phyloP scores from a whole-genome alignment of 495 filamentous ascomycete genomes.

The Neurospora sp. region DNA sequence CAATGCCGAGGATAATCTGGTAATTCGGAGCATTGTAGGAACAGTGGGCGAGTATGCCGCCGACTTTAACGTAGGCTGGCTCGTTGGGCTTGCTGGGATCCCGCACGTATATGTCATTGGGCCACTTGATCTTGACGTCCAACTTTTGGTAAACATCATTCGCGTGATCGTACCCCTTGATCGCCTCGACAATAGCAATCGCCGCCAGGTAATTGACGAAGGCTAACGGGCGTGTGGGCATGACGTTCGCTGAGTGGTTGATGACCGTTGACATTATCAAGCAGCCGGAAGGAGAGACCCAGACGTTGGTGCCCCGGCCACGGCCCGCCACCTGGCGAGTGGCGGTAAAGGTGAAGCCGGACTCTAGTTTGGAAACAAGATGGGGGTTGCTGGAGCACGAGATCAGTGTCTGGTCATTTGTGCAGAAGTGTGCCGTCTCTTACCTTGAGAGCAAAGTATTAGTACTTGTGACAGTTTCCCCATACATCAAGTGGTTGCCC shows the following conservation, averaged over 20 bases:
- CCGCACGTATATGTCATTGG: constrained; percentile 86
- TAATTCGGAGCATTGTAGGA: constrained; percentile 65
- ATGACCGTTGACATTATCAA: constrained; percentile 82
- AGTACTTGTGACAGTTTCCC: constrained; percentile 87
- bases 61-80: constrained; percentile 76
- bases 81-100: constrained; percentile 52
- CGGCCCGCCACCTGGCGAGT: constrained; percentile 86
- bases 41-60: constrained; percentile 88
- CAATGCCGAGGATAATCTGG: constrained; percentile 81
- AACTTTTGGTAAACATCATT: constrained; percentile 46
- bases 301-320: constrained; percentile 85
- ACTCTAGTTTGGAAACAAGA: constrained; percentile 64
- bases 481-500: constrained; percentile 74
- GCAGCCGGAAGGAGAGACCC: constrained; percentile 82
- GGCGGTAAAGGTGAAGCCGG: constrained; percentile 81
- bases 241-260: constrained; percentile 64
- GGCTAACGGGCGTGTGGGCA: constrained; percentile 67
- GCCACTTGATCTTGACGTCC: constrained; percentile 90
- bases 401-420: neutral
- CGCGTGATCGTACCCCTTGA: constrained; percentile 61
- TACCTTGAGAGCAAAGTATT: constrained; percentile 92
- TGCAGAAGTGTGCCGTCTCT: constrained; percentile 4
- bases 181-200: constrained; percentile 78
- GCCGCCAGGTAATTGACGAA: constrained; percentile 92
- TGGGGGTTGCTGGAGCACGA: constrained; percentile 52